These are phyloP conservation scores for Ceratobasidium sp. DNA, from an alignment of 1,284 basidiomycete genomes.

Conservation along the genomic window DNA sequence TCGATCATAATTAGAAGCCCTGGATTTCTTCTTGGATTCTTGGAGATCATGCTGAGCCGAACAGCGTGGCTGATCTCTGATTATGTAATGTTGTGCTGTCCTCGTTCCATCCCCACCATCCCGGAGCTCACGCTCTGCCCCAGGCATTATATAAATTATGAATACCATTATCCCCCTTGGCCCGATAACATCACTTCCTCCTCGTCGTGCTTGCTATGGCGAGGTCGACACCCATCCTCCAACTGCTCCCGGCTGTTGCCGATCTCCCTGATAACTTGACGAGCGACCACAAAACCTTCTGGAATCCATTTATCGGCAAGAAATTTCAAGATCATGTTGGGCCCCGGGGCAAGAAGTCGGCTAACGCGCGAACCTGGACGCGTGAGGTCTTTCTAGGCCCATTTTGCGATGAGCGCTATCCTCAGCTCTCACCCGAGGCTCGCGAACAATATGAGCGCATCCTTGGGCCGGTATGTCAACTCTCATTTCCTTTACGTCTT, in stretches of 20 bases:
- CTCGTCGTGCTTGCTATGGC: too few species aligned
- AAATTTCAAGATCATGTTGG: neutral
- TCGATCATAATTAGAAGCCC: too few species aligned
- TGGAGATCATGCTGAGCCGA: too few species aligned
- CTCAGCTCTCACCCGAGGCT: neutral
- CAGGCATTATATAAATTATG: too few species aligned
- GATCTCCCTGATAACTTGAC: neutral
- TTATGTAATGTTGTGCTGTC: too few species aligned
- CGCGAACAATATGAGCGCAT: neutral
- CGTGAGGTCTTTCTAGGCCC: neutral
- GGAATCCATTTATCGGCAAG: neutral
- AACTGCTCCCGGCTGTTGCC: neutral
- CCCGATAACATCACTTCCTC: too few species aligned
- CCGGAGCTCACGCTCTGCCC: too few species aligned
- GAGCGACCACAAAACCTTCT: neutral
- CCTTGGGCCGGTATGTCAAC: neutral
- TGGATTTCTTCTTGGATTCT: too few species aligned
- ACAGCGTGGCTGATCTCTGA: too few species aligned
- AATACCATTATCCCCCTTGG: too few species aligned
- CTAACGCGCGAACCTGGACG: neutral
- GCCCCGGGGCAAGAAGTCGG: neutral
- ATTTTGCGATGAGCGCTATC: conserved; percentile 1
- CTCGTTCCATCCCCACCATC: too few species aligned
- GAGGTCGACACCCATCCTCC: too few species aligned
- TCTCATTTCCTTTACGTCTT: neutral